Conservation (phyloP, 352 stramenopile genomes). For the Pythium brachiatum region DNA sequence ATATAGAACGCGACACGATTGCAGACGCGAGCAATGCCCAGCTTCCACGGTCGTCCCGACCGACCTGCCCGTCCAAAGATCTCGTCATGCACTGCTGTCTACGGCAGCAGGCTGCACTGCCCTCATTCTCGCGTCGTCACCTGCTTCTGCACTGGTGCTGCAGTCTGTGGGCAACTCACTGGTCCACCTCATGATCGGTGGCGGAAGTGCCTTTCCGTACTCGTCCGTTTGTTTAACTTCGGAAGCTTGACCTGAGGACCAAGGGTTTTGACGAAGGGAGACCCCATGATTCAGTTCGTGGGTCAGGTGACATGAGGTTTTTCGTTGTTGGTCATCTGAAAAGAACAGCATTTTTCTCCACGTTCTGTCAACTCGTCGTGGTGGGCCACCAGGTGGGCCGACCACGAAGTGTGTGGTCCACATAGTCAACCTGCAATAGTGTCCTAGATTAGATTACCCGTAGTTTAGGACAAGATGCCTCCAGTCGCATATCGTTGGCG, state of each 20-base stretch:
- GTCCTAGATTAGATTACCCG: not conserved
- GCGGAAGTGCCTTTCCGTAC: too few species aligned
- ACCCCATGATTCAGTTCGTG: too few species aligned
- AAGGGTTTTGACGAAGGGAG: too few species aligned
- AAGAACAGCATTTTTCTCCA: too few species aligned
- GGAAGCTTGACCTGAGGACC: too few species aligned
- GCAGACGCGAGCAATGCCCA: slow-evolving; percentile 8
- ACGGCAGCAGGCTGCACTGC: not conserved
- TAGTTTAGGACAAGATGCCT: not conserved
- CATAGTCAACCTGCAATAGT: not conserved
- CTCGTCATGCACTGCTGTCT: not conserved
- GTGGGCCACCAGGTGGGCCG: not conserved
- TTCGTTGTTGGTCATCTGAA: not conserved
- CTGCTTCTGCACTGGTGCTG: too few species aligned
- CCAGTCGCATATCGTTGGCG: not conserved
- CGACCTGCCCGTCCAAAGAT: not conserved
- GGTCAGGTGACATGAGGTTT: not conserved
- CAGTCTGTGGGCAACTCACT: too few species aligned
- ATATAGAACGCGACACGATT: slow-evolving; percentile 22
- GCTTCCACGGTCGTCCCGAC: slow-evolving; percentile 12
- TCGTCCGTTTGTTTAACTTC: too few species aligned
- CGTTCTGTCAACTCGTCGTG: not conserved
- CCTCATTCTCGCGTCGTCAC: not conserved
- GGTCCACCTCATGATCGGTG: too few species aligned
- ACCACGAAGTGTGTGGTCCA: slow-evolving; percentile 1